Evolutionary conservation across 2,329 filamentous ascomycete genomes (phyloP), one percentile per base, ranked within the genome.

Genomic region (Claviceps purpurea): DNA sequence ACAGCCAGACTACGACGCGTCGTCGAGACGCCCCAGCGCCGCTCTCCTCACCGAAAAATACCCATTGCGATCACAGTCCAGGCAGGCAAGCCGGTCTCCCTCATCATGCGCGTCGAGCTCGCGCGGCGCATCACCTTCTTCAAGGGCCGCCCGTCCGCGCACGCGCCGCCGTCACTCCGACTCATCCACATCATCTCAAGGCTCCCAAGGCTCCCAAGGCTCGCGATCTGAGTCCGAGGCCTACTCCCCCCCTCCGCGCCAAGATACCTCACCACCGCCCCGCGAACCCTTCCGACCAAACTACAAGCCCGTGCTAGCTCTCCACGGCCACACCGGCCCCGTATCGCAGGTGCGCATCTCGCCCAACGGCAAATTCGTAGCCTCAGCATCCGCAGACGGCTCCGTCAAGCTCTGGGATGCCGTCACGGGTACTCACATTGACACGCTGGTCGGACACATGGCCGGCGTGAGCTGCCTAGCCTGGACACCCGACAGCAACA

Each of bases 341-440:
- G 81, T 97, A 1, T 86, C 90, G 2, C 83, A 88, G 51, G 88
- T 95, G 48, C 86, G 87, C 60, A 94, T 96, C 68, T 96, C 90
- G 1, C 93, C 91, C 0, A 85, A 96, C 68, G 89, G 89, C 5
- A 78, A 79, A 37, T 93, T 87, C 81, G 87, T 98, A 58, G 93
- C 93, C 20, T 93, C 86, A 56, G 86, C 85, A 50, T 95, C 89
- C 38, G 89, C 91, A 20, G 93, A 98, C 69, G 85, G 81, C 51
- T 93, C 89, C 7, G 79, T 95, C 63, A 95, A 93, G 68, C 83
- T 97, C 54, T 98, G 93, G 90, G 82, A 90, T 64, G 82, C 87
- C 1, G 66, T 69, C 0, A 90, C 85, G 0, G 91, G 90, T 47
- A 78, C 76, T 52, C 83, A 93, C 55, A 81, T 91, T 64, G 87